A percentile compares a stretch with the other conserved stretches of the same genome.
phyloP scores from a whole-genome alignment of 2,329 filamentous ascomycete species.

The Teratosphaeria destructans region DNA sequence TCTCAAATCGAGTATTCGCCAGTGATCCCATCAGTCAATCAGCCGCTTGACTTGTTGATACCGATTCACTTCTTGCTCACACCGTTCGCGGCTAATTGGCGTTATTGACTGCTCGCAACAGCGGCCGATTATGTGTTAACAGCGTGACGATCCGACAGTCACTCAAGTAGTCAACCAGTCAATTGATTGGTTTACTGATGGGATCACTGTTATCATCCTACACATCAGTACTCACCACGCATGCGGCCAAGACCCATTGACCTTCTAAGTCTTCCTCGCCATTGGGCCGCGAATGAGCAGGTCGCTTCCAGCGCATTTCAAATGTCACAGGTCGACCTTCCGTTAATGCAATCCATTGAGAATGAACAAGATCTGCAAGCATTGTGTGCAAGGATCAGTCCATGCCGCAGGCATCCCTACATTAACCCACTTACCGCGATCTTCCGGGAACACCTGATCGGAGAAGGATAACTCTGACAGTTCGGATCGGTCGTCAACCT shows the following conservation, averaged over 20 bases:
- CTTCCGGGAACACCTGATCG: constrained; percentile 10
- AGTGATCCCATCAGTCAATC: too few species aligned
- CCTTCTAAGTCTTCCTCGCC: constrained; percentile 7
- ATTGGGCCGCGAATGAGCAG: constrained; percentile 1
- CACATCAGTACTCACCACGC: constrained; percentile 1
- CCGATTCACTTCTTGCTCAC: too few species aligned
- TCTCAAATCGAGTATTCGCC: too few species aligned
- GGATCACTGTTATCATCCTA: too few species aligned
- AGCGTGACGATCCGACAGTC: too few species aligned
- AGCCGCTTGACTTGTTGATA: too few species aligned
- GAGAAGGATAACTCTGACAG: constrained; percentile 4
- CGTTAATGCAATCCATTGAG: constrained; percentile 6
- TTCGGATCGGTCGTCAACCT: not conserved
- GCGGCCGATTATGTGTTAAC: too few species aligned
- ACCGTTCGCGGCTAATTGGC: too few species aligned
- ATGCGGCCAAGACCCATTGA: constrained; percentile 14
- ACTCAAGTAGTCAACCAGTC: too few species aligned
- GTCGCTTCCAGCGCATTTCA: constrained; percentile 12
- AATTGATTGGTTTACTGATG: too few species aligned
- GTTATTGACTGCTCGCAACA: too few species aligned
- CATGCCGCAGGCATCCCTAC: not conserved
- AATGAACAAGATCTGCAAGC: not conserved
- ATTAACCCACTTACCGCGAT: constrained; percentile 3
- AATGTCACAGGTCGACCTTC: constrained; percentile 9
- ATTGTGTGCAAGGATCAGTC: not conserved